phyloP scores from a whole-genome alignment of 2,329 filamentous ascomycete species.

The Epichloe scottii region DNA sequence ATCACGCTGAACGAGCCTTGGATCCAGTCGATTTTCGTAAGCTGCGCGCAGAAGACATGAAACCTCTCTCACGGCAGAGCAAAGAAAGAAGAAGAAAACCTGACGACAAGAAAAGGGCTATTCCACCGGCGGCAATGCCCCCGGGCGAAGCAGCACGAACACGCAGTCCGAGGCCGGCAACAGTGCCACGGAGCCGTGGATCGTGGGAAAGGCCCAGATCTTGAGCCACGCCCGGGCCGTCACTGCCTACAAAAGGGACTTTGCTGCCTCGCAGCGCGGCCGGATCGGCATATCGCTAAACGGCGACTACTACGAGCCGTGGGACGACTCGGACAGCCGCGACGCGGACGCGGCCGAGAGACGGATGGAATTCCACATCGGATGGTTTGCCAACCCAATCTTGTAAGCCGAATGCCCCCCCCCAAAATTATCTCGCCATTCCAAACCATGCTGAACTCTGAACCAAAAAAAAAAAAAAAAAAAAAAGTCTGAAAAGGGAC shows the following conservation, averaged over 20 bases:
- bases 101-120: constrained; percentile 14
- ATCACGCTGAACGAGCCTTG: constrained; percentile 27
- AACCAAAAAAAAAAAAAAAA: no score
- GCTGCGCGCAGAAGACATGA: background rate
- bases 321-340: constrained; percentile 13
- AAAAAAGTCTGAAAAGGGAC: constrained; percentile 14
- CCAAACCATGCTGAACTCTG: no score
- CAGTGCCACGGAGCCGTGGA: constrained; percentile 25
- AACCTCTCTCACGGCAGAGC: no score
- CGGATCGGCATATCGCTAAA: constrained; percentile 24
- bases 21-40: constrained; percentile 24
- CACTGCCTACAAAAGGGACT: constrained; percentile 20
- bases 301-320: constrained; percentile 26
- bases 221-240: constrained; percentile 23
- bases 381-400: constrained; percentile 27
- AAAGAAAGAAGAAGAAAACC: background rate
- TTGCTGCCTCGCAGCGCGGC: constrained; percentile 16
- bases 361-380: constrained; percentile 25
- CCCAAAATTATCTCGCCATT: no score
- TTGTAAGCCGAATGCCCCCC: constrained; percentile 15
- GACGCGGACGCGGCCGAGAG: constrained; percentile 21
- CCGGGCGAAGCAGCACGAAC: constrained; percentile 16
- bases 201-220: constrained; percentile 23
- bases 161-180: constrained; percentile 11
- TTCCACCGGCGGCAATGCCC: constrained; percentile 22